Evolutionary conservation across 2,329 filamentous ascomycete species (phyloP).

Genomic region (Neofusicoccum kwambonambiense): DNA sequence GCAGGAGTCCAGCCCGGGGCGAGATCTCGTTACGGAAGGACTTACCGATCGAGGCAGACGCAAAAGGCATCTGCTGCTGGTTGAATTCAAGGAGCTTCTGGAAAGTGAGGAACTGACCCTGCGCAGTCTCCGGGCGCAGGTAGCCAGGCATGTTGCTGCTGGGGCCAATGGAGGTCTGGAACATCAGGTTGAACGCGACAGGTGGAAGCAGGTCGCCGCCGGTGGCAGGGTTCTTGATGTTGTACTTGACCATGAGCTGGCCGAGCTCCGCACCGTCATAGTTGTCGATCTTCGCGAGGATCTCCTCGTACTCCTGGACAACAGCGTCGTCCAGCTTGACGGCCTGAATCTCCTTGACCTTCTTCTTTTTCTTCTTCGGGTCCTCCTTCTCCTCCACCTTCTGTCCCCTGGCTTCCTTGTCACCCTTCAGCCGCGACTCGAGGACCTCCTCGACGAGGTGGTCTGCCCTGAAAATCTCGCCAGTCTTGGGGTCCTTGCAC

Average conservation of each 20-base stretch:
- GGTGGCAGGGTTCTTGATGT: constrained; percentile 84
- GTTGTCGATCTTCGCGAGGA: constrained; percentile 92
- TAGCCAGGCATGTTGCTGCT: constrained; percentile 84
- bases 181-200: constrained; percentile 97
- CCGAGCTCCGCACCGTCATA: constrained; percentile 85
- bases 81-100: constrained; percentile 95
- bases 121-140: constrained; percentile 89
- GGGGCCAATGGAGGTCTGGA: constrained; percentile 90
- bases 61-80: constrained; percentile 92
- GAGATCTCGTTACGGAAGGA: constrained; percentile 99
- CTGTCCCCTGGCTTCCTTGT: constrained; percentile 88
- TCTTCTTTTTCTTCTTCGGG: constrained; percentile 83
- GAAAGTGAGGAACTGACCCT: constrained; percentile 98
- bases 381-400: constrained; percentile 72
- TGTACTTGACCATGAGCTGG: constrained; percentile 82
- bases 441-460: constrained; percentile 95
- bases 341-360: constrained; percentile 72
- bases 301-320: constrained; percentile 85
- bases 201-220: constrained; percentile 75
- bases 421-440: constrained; percentile 79
- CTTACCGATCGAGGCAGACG: constrained; percentile 94
- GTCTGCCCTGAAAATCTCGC: constrained; percentile 93
- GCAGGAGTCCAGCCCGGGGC: constrained; percentile 82
- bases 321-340: constrained; percentile 85
- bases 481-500: constrained; percentile 97